These are phyloP conservation scores for Sarocladium strictum DNA, from an alignment of 2,329 filamentous ascomycete genomes.

Conservation along the genomic window DNA sequence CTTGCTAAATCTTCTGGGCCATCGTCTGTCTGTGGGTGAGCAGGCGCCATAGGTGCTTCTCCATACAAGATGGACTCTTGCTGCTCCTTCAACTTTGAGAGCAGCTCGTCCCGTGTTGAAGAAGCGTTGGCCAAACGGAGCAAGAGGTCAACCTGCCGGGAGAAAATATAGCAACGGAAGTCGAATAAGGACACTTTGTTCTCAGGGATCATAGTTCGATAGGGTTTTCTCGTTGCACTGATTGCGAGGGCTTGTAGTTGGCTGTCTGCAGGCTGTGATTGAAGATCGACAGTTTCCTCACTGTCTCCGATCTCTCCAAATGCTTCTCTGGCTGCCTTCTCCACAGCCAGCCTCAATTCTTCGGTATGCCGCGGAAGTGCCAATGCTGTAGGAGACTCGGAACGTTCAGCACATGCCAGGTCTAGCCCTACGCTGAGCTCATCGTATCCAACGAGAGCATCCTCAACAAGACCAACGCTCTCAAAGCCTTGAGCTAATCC, in stretches of 20 bases:
- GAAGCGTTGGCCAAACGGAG: slow-evolving; percentile 74
- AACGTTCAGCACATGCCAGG: slow-evolving; percentile 70
- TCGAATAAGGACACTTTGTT: slow-evolving; percentile 97
- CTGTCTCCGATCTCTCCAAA: slow-evolving; percentile 26
- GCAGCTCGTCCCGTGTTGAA: slow-evolving; percentile 55
- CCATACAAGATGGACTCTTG: slow-evolving; percentile 53
- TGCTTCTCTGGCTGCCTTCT: slow-evolving; percentile 40
- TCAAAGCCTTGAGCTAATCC: slow-evolving; percentile 91
- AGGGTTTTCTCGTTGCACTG: slow-evolving; percentile 66
- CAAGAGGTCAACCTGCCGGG: slow-evolving; percentile 76
- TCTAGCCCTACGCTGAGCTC: slow-evolving; percentile 87
- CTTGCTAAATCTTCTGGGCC: slow-evolving; percentile 70
- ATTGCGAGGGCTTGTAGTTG: slow-evolving; percentile 53
- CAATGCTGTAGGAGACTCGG: slow-evolving; percentile 41
- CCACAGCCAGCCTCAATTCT: slow-evolving; percentile 58
- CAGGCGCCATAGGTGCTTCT: slow-evolving; percentile 44
- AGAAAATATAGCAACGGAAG: slow-evolving; percentile 90
- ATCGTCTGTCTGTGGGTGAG: slow-evolving; percentile 43
- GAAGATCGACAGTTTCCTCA: slow-evolving; percentile 43
- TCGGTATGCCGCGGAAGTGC: slow-evolving; percentile 67
- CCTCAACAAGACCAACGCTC: slow-evolving; percentile 90
- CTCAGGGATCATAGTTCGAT: slow-evolving; percentile 84
- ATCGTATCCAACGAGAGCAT: slow-evolving; percentile 91
- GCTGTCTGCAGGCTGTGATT: slow-evolving; percentile 35
- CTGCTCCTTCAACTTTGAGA: slow-evolving; percentile 57